Conservation (phyloP, 441 rosid genomes). For the Populus trichocarpa region DNA sequence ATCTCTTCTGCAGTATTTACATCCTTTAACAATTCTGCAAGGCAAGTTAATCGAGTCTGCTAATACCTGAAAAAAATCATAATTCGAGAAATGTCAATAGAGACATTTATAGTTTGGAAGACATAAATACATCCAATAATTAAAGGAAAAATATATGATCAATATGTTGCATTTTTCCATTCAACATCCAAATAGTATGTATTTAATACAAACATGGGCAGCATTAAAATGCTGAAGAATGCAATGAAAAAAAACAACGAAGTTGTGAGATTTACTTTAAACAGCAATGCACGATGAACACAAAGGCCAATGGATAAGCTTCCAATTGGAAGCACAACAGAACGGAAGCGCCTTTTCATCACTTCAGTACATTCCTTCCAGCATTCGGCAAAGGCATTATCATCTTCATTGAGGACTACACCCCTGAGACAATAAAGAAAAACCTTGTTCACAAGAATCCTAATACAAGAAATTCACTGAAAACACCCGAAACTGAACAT, state of each 20-base stretch:
- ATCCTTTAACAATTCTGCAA: conserved; percentile 94
- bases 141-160: not conserved
- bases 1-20: conserved; percentile 78
- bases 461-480: not conserved
- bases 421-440: conserved; percentile 48
- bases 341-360: conserved; percentile 59
- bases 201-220: not conserved
- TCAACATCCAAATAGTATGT: conserved; percentile 11
- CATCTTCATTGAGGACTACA: conserved; percentile 49
- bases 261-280: conserved; percentile 58
- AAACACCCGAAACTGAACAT: not conserved
- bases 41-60: conserved; percentile 89
- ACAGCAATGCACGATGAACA: conserved; percentile 86
- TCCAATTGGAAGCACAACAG: conserved; percentile 82
- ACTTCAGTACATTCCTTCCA: conserved; percentile 73
- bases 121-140: not conserved
- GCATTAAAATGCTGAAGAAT: conserved; percentile 1
- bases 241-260: not conserved
- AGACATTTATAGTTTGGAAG: not conserved
- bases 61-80: conserved; percentile 47
- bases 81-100: conserved; percentile 7
- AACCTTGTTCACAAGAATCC: conserved; percentile 12
- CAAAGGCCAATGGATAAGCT: conserved; percentile 89
- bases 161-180: conserved; percentile 12
- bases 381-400: conserved; percentile 41